phyloP scores from a whole-genome alignment of 257 asterid species.

The Voacanga thouarsii region DNA sequence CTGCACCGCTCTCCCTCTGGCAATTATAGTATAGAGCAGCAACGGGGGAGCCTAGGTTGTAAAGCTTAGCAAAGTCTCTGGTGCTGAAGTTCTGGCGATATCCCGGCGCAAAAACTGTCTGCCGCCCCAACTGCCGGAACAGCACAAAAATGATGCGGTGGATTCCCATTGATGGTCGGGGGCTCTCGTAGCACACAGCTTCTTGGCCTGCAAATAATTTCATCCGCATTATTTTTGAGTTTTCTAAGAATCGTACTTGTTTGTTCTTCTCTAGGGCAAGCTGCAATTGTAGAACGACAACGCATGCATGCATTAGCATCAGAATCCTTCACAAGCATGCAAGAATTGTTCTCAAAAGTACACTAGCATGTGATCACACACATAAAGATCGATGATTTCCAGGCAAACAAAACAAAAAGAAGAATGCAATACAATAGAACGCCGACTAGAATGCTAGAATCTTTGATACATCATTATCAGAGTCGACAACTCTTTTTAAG shows the following conservation, averaged over 20 bases:
- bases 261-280: too few species aligned
- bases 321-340: too few species aligned
- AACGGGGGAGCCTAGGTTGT: constrained; percentile 49
- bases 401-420: too few species aligned
- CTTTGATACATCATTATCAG: too few species aligned
- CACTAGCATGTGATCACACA: too few species aligned
- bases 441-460: too few species aligned
- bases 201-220: neutral
- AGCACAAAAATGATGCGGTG: constrained; percentile 50
- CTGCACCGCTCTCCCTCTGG: constrained; percentile 52
- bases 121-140: constrained; percentile 43
- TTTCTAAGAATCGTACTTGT: neutral
- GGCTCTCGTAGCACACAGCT: neutral
- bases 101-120: constrained; percentile 35
- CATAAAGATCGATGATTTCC: too few species aligned
- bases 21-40: constrained; percentile 4
- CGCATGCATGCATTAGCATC: too few species aligned
- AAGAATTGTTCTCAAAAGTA: too few species aligned
- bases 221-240: neutral
- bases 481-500: too few species aligned
- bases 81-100: constrained; percentile 53
- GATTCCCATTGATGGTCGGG: constrained; percentile 54
- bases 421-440: too few species aligned
- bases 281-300: too few species aligned
- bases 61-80: constrained; percentile 39